These are phyloP conservation scores for Daucus carota DNA, from an alignment of 129 eudicot species.

Conservation along the genomic window DNA sequence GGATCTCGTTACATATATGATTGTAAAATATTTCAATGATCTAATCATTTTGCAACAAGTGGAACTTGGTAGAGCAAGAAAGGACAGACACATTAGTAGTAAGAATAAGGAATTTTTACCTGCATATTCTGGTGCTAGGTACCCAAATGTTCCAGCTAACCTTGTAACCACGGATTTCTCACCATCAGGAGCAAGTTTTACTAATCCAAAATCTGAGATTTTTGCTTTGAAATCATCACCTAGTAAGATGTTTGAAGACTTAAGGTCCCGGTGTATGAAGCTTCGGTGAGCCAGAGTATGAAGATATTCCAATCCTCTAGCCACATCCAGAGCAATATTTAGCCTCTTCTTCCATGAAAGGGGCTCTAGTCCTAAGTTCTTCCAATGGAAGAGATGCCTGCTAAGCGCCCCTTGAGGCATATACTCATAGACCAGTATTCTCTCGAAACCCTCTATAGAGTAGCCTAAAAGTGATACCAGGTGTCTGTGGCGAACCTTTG, in stretches of 20 bases:
- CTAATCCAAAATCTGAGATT: conserved; percentile 93
- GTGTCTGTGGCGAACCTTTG: conserved; percentile 84
- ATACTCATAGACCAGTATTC: conserved; percentile 71
- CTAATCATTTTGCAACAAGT: background rate
- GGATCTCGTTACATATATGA: background rate
- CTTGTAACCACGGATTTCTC: conserved; percentile 76
- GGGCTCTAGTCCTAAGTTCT: conserved; percentile 64
- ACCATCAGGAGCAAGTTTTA: conserved; percentile 92
- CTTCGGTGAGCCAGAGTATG: conserved; percentile 84
- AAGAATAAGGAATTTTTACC: conserved; percentile 38
- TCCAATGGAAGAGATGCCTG: conserved; percentile 69
- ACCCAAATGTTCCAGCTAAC: conserved; percentile 95
- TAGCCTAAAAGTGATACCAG: conserved; percentile 87
- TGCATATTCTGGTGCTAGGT: conserved; percentile 99
- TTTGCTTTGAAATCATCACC: conserved; percentile 95
- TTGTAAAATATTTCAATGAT: background rate
- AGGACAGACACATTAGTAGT: background rate
- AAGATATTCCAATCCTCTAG: conserved; percentile 96
- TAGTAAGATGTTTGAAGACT: conserved; percentile 82
- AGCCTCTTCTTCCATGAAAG: conserved; percentile 91
- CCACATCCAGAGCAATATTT: conserved; percentile 92
- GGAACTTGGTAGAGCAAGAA: background rate
- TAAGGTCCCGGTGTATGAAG: conserved; percentile 92
- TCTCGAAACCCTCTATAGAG: conserved; percentile 66
- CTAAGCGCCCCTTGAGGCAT: conserved; percentile 98